Percentiles rank a stretch among this genome's conserved stretches.
phyloP scores from a whole-genome alignment of 2,329 filamentous ascomycete genomes.

The Ophiostoma tasmaniense region DNA sequence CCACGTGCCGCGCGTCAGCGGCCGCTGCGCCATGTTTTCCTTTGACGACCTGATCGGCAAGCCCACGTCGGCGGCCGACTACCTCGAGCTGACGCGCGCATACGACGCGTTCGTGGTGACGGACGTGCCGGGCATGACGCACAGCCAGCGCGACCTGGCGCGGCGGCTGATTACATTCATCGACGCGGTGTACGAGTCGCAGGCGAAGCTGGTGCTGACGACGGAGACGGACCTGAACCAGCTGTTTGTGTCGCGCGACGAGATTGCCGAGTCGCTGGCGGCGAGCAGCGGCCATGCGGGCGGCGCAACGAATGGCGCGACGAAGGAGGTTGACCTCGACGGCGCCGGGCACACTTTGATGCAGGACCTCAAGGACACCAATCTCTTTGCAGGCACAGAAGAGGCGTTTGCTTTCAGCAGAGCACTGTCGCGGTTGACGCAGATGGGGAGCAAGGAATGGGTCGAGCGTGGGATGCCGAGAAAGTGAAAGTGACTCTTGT shows the following conservation, averaged over 20 bases:
- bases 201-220: slow-evolving; percentile 92
- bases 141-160: slow-evolving; percentile 76
- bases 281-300: background rate
- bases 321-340: slow-evolving; percentile 44
- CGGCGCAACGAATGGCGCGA: too few species aligned
- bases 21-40: slow-evolving; percentile 79
- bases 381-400: slow-evolving; percentile 87
- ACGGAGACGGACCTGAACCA: slow-evolving; percentile 76
- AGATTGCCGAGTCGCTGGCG: slow-evolving; percentile 52
- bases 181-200: slow-evolving; percentile 85
- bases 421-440: slow-evolving; percentile 71
- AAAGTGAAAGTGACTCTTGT: slow-evolving; percentile 26
- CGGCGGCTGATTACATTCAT: slow-evolving; percentile 95
- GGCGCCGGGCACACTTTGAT: slow-evolving; percentile 73
- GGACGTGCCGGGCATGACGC: slow-evolving; percentile 84
- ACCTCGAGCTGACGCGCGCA: slow-evolving; percentile 78
- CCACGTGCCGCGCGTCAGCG: slow-evolving; percentile 76
- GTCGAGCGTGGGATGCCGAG: slow-evolving; percentile 71
- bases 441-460: slow-evolving; percentile 96
- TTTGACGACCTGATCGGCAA: slow-evolving; percentile 86
- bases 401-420: slow-evolving; percentile 93
- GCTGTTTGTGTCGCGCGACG: slow-evolving; percentile 70
- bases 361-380: slow-evolving; percentile 72
- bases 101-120: slow-evolving; percentile 93
- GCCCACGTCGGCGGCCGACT: slow-evolving; percentile 89